Conservation (phyloP, 78 protist genomes). For the Dictyostelium intermedium region DNA sequence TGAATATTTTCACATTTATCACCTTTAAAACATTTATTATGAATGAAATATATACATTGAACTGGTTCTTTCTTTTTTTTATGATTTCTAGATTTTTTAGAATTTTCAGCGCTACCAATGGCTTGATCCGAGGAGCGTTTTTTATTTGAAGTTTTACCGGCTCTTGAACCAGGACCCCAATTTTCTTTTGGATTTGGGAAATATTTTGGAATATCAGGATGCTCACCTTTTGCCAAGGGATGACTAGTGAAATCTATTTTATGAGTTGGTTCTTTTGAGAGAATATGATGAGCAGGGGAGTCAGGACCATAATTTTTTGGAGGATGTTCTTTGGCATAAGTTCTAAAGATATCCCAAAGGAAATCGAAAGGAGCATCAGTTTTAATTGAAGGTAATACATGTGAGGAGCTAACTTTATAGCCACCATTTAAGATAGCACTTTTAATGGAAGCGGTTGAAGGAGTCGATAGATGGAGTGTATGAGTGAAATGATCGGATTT, state of each 20-base stretch:
- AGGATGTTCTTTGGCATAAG: constrained; percentile 53
- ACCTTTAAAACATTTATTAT: constrained; percentile 16
- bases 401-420: constrained; percentile 87
- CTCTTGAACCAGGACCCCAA: constrained; percentile 87
- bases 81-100: neutral
- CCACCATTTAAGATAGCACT: constrained; percentile 88
- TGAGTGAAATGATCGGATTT: constrained; percentile 30
- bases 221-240: constrained; percentile 53
- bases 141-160: neutral
- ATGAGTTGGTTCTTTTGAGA: constrained; percentile 16
- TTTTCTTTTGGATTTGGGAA: constrained; percentile 75
- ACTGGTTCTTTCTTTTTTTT: neutral
- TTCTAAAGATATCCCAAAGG: constrained; percentile 85
- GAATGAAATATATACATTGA: neutral
- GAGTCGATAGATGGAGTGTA: constrained; percentile 53
- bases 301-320: constrained; percentile 37
- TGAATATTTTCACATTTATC: constrained; percentile 40
- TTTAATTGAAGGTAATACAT: constrained; percentile 87
- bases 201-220: constrained; percentile 74
- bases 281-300: constrained; percentile 58
- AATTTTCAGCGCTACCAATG: neutral
- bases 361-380: constrained; percentile 89
- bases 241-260: constrained; percentile 55
- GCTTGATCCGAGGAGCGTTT: neutral
- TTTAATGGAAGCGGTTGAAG: neutral